These are phyloP conservation scores for Colletotrichum spinosum DNA, from an alignment of 2,329 filamentous ascomycete genomes.

Conservation along the genomic window DNA sequence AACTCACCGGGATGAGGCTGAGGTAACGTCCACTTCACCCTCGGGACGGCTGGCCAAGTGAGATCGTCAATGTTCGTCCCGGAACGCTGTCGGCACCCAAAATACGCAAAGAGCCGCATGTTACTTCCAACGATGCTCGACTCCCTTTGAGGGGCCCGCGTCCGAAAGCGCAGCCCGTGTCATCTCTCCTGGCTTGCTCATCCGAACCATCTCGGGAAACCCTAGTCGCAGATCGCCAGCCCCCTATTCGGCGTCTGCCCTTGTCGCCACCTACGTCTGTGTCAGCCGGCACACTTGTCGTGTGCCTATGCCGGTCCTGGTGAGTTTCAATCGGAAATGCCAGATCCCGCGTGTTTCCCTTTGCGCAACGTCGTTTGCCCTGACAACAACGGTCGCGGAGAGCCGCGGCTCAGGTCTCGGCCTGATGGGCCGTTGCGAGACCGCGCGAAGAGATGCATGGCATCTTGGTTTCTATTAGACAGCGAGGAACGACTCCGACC, in stretches of 20 bases:
- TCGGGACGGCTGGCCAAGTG: neutral
- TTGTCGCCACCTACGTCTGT: conserved; percentile 15
- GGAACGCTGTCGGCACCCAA: neutral
- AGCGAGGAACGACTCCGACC: no score
- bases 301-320: conserved; percentile 1
- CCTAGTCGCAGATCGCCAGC: conserved; percentile 3
- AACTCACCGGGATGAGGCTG: no score
- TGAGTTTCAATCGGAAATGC: neutral
- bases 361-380: neutral
- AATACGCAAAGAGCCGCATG: neutral
- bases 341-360: conserved; percentile 7
- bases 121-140: no score
- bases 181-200: no score
- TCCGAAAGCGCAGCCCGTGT: no score
- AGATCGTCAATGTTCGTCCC: neutral
- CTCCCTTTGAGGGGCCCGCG: no score
- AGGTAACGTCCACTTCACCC: neutral
- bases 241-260: neutral
- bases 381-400: neutral
- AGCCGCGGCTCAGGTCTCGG: no score
- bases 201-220: neutral
- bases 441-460: no score
- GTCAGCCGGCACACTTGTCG: conserved; percentile 5
- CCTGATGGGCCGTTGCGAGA: no score
- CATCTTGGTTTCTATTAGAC: no score